Evolutionary conservation across 2,329 filamentous ascomycete species (phyloP), one percentile per base, ranked within the genome.

Genomic region (Sporothrix dimorphospora): DNA sequence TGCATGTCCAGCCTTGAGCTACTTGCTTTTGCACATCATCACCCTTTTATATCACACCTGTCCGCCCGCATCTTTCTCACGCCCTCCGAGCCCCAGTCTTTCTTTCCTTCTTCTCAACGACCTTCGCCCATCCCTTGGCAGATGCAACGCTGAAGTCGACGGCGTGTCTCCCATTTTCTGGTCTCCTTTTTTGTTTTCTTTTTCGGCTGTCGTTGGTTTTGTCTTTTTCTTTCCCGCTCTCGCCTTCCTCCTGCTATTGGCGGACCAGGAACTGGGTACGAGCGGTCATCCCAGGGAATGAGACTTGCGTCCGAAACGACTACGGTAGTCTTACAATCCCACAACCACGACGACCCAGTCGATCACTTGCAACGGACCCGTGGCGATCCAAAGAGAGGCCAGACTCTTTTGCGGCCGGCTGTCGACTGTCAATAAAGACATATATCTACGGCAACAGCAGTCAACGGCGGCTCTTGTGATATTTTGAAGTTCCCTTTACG

Each of bases 171-270:
- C 34, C 16, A 16, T 14, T 40, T 27, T 19, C 19, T 19, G 21
- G 8, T 51, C 40, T 70, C 12, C 68, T 21, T 16, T 47, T 65
- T n/a, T 51, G 12, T n/a, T 53, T 71, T 65, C 30, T 45, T 38
- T 63, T 57, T 65, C 27, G 34, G 4, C 7, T 7, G 24, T 53
- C 14, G 7, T 49, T 69, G n/a, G 21, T 47, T 49, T 21, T 27
- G 34, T 19, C 53, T 27, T 21, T 71, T 67, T 12, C 14, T 1
- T 49, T 66, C 27, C 19, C 2, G 14, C 27, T 47, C 19, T 3
- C 4, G 30, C 4, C 53, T n/a, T 12, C 38, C 16, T 65, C 11
- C 40, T 34, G 11, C n/a, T 9, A 19, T 7, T 16, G 11, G 8
- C 27, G 16, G 8, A 38, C 27, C 55, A 38, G 55, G 14, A 30